These are phyloP conservation scores for Fomitiporia mediterranea DNA, from an alignment of 1,284 basidiomycete species.

Conservation along the genomic window DNA sequence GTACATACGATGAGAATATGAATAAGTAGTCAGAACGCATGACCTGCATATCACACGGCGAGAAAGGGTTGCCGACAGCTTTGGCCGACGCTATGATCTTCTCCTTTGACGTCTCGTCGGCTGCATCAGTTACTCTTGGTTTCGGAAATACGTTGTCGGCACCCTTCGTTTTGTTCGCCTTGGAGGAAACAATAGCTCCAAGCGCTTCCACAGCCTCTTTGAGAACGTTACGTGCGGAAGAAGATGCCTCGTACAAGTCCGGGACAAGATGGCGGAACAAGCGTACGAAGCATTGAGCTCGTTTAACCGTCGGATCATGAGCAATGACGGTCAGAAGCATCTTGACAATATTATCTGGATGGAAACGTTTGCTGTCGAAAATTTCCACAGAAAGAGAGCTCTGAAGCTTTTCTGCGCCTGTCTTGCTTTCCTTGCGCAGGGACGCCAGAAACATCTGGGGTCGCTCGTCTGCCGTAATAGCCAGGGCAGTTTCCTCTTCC, in stretches of 20 bases:
- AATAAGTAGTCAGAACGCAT: constrained; percentile 66
- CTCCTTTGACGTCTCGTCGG: constrained; percentile 32
- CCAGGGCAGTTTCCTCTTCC: constrained; percentile 68
- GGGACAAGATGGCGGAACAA: constrained; percentile 58
- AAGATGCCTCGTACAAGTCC: constrained; percentile 51
- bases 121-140: constrained; percentile 25
- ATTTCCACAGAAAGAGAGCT: constrained; percentile 50
- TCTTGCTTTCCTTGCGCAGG: constrained; percentile 40
- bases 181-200: constrained; percentile 47
- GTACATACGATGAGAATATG: constrained; percentile 52
- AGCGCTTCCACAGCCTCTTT: constrained; percentile 68
- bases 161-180: constrained; percentile 44
- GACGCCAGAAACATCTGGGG: constrained; percentile 59
- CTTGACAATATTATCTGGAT: constrained; percentile 63
- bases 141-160: constrained; percentile 34
- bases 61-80: constrained; percentile 27
- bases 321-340: constrained; percentile 79
- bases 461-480: constrained; percentile 63
- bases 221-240: constrained; percentile 48
- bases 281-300: constrained; percentile 64
- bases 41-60: constrained; percentile 46
- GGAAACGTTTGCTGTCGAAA: constrained; percentile 55
- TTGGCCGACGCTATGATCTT: constrained; percentile 32
- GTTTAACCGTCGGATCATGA: constrained; percentile 60
- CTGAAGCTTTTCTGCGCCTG: constrained; percentile 35